phyloP scores from a whole-genome alignment of 1,284 basidiomycete genomes.

The Sanghuangporus weigelae region DNA sequence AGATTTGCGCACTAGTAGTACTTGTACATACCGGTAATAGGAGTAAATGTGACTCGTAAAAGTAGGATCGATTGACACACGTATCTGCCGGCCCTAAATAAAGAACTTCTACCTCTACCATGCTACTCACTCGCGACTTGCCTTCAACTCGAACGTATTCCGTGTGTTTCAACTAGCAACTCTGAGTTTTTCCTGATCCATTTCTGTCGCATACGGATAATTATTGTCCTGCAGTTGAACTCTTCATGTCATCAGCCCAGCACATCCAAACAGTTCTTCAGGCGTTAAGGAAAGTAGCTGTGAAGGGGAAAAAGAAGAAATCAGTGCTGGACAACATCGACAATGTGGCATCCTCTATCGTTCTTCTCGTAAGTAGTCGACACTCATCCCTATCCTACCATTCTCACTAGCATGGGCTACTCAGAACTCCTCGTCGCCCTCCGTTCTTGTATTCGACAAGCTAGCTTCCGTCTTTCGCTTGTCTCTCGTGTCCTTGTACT shows the following conservation, averaged over 20 bases:
- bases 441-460: constrained; percentile 26
- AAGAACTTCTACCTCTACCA: background rate
- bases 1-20: no score
- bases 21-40: no score
- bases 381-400: background rate
- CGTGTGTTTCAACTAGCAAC: background rate
- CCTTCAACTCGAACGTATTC: background rate
- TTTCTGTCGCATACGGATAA: background rate
- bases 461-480: constrained; percentile 30
- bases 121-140: background rate
- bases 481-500: constrained; percentile 34
- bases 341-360: constrained; percentile 10
- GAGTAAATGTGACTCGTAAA: no score
- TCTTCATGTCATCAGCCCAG: background rate
- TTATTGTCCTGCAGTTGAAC: background rate
- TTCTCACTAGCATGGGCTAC: background rate
- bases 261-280: constrained; percentile 8
- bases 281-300: constrained; percentile 9
- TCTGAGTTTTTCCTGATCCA: background rate
- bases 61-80: background rate
- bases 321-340: constrained; percentile 14
- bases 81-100: background rate
- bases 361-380: constrained; percentile 9
- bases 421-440: constrained; percentile 32
- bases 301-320: constrained; percentile 16